These are phyloP conservation scores for Omphalea diandra DNA, from an alignment of 441 rosid species.

Conservation along the genomic window DNA sequence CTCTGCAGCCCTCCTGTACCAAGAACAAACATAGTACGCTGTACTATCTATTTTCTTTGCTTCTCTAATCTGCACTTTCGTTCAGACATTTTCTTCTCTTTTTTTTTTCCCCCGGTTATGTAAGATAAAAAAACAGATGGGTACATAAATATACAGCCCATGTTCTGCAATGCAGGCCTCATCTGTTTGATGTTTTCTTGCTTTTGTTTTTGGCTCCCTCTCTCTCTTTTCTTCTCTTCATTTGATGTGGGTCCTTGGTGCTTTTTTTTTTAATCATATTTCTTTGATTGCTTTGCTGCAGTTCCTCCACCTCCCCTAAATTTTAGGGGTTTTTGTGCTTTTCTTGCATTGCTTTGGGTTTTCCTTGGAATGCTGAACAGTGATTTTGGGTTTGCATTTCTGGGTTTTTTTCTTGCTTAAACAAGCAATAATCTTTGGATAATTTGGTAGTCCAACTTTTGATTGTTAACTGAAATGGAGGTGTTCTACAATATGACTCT, in stretches of 20 bases:
- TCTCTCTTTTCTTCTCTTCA: constrained; percentile 8
- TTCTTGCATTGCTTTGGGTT: constrained; percentile 24
- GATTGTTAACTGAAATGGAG: constrained; percentile 6
- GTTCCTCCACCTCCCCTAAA: neutral
- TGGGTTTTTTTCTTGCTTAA: constrained; percentile 5
- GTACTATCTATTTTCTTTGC: neutral
- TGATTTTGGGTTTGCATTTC: constrained; percentile 20
- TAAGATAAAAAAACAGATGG: neutral
- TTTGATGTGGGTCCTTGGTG: constrained; percentile 18
- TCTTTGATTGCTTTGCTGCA: neutral
- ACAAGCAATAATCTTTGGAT: neutral
- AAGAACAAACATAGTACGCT: constrained; percentile 22
- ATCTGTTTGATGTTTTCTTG: constrained; percentile 24
- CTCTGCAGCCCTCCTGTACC: constrained; percentile 31
- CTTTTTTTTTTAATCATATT: constrained; percentile 9
- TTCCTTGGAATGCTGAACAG: constrained; percentile 13
- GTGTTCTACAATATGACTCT: constrained; percentile 14
- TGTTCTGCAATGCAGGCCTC: constrained; percentile 26
- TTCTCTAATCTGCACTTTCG: constrained; percentile 3
- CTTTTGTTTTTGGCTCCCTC: constrained; percentile 26
- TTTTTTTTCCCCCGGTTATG: constrained; percentile 13
- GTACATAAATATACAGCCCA: constrained; percentile 23
- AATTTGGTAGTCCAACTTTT: neutral
- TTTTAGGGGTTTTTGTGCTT: constrained; percentile 9
- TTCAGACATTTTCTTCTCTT: constrained; percentile 25